Evolutionary conservation across 768 basidiomycete genomes (phyloP), one percentile per base, ranked within the genome.

Genomic region (Russula compacta): DNA sequence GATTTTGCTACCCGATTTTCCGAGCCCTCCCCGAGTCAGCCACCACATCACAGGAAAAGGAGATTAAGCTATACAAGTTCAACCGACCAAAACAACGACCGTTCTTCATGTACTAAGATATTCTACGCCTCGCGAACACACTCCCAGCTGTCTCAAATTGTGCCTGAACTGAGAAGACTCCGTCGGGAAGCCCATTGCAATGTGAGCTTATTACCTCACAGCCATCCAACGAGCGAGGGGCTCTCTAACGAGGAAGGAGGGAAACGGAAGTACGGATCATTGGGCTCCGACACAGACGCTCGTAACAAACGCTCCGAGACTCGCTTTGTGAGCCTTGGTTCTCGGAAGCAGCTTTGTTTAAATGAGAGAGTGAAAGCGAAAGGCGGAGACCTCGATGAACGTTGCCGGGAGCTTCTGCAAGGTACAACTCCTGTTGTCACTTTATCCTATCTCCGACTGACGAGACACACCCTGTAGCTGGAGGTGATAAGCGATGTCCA

Each of bases 81-180:
- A 43, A 53, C 63, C 64, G 35, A 50, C 24, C 58, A 66, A 35
- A 75, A 75, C 19, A 66, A 68, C 48, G 85, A 85, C 63, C 76
- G 85, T 59, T 78, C 79, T 15, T 78, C 79, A 4, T 89, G 87
- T 68, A 87, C 83, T 40, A 89, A 92, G 77, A 86, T 98, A 62
- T 97, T 84, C 71, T 97, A 95, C 69, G 89, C 95, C 0, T 98
- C 97, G 0, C 80, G 95, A 36, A 99, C 95, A 0, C 95, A 99
- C 73, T 95, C 95, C 1, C 95, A 99, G 69, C 81, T 99, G 4
- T 79, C 93, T 2, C 95, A 99, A 71, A 79, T 98, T 4, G 78
- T 94, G 17, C 86, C 88, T 4, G 97, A 99, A 69, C 77, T 98
- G 10, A 79, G 76, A 43, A 87, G 83, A 67, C 81, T 95, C n/a